Conservation (phyloP, 345 rosid species). For the Gynandropsis gynandra region DNA sequence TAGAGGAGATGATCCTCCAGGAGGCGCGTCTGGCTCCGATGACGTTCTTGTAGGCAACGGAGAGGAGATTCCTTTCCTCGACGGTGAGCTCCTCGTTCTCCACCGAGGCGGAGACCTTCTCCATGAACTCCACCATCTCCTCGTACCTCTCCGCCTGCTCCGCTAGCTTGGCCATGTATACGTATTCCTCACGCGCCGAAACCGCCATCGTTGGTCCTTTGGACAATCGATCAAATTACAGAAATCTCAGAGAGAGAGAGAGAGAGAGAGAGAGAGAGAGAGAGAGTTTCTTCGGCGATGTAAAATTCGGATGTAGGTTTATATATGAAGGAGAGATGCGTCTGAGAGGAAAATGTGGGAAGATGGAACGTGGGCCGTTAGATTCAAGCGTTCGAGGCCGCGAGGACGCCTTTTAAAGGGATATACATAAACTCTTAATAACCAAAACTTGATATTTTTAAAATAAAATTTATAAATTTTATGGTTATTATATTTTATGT, state of each 20-base stretch:
- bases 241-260: background rate
- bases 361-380: conserved; percentile 41
- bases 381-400: conserved; percentile 27
- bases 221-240: background rate
- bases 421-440: no score
- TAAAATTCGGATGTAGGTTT: conserved; percentile 19
- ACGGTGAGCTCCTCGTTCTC: conserved; percentile 71
- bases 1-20: conserved; percentile 92
- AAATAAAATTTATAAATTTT: no score
- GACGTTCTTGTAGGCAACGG: conserved; percentile 94
- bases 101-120: conserved; percentile 61
- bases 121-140: conserved; percentile 98
- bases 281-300: conserved; percentile 15
- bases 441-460: no score
- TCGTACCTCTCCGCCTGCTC: conserved; percentile 98
- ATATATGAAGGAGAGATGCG: conserved; percentile 53
- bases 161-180: conserved; percentile 97
- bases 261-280: conserved; percentile 13
- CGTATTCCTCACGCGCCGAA: conserved; percentile 70
- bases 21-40: conserved; percentile 95
- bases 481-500: no score
- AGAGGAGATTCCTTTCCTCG: conserved; percentile 91
- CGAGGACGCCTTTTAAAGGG: conserved; percentile 18
- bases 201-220: conserved; percentile 32
- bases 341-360: conserved; percentile 27